Percentiles rank a stretch among this genome's conserved stretches.
phyloP scores from a whole-genome alignment of 2,329 filamentous ascomycete genomes.

The Knufia petricola region DNA sequence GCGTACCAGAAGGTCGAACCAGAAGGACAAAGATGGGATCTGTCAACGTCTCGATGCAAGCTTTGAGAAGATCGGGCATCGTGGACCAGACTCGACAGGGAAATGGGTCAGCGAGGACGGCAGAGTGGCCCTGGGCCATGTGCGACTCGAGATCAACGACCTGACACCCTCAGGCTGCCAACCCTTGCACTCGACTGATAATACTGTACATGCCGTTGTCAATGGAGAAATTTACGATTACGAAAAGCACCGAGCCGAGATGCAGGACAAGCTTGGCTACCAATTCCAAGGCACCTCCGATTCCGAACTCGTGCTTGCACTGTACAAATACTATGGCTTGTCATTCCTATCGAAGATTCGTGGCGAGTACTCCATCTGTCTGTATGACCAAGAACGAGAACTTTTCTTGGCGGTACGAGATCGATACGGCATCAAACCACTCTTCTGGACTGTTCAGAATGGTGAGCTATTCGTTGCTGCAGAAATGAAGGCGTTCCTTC shows the following conservation, averaged over 20 bases:
- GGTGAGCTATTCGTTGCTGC: constrained; percentile 40
- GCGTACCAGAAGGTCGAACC: constrained; percentile 1
- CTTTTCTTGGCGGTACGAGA: constrained; percentile 43
- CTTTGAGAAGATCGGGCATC: constrained; percentile 34
- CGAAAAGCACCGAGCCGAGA: constrained; percentile 34
- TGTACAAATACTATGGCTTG: constrained; percentile 42
- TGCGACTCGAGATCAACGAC: constrained; percentile 46
- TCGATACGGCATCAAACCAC: constrained; percentile 46
- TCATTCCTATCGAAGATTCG: constrained; percentile 40
- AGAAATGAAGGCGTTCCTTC: constrained; percentile 46
- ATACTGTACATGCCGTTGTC: constrained; percentile 45
- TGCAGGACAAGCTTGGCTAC: constrained; percentile 31
- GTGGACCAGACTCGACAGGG: constrained; percentile 39
- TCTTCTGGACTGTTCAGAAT: constrained; percentile 41
- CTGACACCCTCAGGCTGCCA: constrained; percentile 39
- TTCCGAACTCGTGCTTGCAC: constrained; percentile 44
- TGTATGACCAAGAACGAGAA: constrained; percentile 39
- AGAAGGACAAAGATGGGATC: constrained; percentile 5
- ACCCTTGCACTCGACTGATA: constrained; percentile 34
- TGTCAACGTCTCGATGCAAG: constrained; percentile 24
- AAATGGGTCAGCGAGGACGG: constrained; percentile 38
- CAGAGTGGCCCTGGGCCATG: constrained; percentile 39
- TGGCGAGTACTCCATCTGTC: constrained; percentile 46
- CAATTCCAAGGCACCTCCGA: constrained; percentile 40
- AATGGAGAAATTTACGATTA: constrained; percentile 53